phyloP scores from a whole-genome alignment of 352 stramenopile genomes.

The Plasmopara viticola region DNA sequence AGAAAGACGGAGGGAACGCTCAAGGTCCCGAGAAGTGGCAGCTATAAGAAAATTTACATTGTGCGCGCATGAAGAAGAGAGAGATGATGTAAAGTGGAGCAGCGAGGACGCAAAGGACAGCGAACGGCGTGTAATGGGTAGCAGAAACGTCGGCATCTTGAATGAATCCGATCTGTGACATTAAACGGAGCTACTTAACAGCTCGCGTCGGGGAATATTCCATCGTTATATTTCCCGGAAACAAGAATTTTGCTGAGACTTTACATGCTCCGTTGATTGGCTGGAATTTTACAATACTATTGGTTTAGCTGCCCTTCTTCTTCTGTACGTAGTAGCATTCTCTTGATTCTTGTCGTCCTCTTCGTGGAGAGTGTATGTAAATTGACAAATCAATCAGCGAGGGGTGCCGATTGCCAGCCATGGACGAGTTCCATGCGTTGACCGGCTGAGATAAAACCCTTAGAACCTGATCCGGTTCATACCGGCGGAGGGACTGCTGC shows the following conservation, averaged over 20 bases:
- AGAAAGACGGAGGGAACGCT: constrained; percentile 16
- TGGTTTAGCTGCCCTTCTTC: too few species aligned
- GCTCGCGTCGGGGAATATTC: too few species aligned
- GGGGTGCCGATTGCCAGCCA: constrained; percentile 44
- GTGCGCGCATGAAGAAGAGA: not conserved
- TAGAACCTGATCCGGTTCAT: constrained; percentile 61
- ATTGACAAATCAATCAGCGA: constrained; percentile 49
- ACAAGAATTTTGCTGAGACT: not conserved
- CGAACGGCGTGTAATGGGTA: constrained; percentile 33
- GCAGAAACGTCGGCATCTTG: constrained; percentile 27
- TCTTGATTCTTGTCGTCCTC: constrained; percentile 3
- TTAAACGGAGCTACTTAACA: too few species aligned
- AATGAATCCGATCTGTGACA: not conserved
- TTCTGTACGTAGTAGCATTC: constrained; percentile 12
- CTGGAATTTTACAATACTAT: too few species aligned
- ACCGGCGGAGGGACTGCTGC: constrained; percentile 56
- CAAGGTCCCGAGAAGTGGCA: constrained; percentile 18
- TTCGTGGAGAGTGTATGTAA: constrained; percentile 10
- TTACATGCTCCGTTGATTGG: not conserved
- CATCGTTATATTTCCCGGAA: too few species aligned
- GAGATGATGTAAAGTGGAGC: constrained; percentile 8
- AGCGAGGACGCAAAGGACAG: constrained; percentile 22
- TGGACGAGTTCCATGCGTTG: constrained; percentile 43
- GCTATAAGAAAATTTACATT: constrained; percentile 18
- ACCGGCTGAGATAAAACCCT: constrained; percentile 57